Evolutionary conservation across 2,329 filamentous ascomycete genomes (phyloP).

Genomic region (Akanthomyces lecanii): DNA sequence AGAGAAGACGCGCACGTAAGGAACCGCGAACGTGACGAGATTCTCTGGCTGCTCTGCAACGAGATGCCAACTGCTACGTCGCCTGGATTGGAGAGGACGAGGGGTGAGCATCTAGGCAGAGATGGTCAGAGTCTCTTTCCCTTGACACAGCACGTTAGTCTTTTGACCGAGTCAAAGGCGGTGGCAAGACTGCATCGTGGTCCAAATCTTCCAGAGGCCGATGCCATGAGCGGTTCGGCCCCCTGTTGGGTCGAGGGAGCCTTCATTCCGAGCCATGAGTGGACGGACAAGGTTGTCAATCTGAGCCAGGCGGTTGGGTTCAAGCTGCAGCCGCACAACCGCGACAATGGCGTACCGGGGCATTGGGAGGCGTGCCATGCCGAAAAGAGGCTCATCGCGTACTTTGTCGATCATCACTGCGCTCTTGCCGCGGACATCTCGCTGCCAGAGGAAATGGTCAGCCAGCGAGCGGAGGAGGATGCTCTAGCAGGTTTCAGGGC

Average conservation of each 20-base stretch:
- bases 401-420: neutral
- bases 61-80: too few relatives aligned
- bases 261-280: neutral
- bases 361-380: neutral
- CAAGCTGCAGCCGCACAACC: neutral
- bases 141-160: neutral
- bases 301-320: neutral
- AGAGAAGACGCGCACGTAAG: too few relatives aligned
- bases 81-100: too few relatives aligned
- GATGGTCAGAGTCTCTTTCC: fast-evolving
- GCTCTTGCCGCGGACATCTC: neutral
- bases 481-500: too few relatives aligned
- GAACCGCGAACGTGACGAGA: too few relatives aligned
- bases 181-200: neutral
- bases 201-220: neutral
- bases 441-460: neutral
- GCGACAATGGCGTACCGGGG: neutral
- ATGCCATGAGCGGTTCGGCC: neutral
- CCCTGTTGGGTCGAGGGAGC: neutral
- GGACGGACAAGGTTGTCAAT: neutral
- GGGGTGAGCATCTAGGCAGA: neutral
- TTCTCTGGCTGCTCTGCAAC: too few relatives aligned
- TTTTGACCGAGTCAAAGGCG: neutral
- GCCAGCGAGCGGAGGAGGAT: too few relatives aligned
- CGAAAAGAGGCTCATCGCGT: neutral